phyloP scores from a whole-genome alignment of 768 basidiomycete genomes.

The Naganishia vishniacii region DNA sequence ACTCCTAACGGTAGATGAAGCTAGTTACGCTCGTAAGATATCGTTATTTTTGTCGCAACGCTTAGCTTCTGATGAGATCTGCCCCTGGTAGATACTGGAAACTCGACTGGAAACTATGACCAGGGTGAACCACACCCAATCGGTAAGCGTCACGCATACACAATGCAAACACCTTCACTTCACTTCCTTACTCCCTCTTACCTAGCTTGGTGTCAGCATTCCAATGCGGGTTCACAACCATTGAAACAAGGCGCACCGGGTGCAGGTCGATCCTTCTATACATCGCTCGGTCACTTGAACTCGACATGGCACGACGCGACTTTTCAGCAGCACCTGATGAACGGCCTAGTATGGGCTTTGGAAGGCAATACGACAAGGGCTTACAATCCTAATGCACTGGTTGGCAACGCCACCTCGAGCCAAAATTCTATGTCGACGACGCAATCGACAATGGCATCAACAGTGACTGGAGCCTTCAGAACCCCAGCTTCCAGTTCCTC shows the following conservation, averaged over 20 bases:
- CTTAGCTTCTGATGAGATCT: conserved; percentile 38
- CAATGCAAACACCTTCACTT: too few species aligned
- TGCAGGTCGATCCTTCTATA: conserved; percentile 77
- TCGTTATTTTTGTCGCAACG: not conserved
- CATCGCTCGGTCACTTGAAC: conserved; percentile 70
- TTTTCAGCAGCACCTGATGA: conserved; percentile 68
- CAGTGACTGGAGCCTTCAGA: not conserved
- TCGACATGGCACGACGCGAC: conserved; percentile 63
- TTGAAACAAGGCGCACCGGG: conserved; percentile 42
- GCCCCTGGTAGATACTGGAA: conserved; percentile 47
- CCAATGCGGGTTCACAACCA: conserved; percentile 60
- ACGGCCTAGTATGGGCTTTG: conserved; percentile 68
- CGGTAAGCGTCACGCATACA: conserved; percentile 51
- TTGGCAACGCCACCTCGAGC: conserved; percentile 53
- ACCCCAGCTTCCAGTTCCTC: not conserved
- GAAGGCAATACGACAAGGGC: conserved; percentile 66
- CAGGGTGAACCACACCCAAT: conserved; percentile 74
- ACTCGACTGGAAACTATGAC: conserved; percentile 53
- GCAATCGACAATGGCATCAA: not conserved
- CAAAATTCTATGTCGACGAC: conserved; percentile 3
- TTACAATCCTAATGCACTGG: conserved; percentile 58
- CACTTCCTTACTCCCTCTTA: too few species aligned
- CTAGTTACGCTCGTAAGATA: conserved; percentile 57
- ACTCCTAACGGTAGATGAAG: conserved; percentile 62
- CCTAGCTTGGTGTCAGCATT: conserved; percentile 69